These are phyloP conservation scores for Fusarium nematophilum DNA, from an alignment of 2,329 filamentous ascomycete genomes.

Conservation along the genomic window DNA sequence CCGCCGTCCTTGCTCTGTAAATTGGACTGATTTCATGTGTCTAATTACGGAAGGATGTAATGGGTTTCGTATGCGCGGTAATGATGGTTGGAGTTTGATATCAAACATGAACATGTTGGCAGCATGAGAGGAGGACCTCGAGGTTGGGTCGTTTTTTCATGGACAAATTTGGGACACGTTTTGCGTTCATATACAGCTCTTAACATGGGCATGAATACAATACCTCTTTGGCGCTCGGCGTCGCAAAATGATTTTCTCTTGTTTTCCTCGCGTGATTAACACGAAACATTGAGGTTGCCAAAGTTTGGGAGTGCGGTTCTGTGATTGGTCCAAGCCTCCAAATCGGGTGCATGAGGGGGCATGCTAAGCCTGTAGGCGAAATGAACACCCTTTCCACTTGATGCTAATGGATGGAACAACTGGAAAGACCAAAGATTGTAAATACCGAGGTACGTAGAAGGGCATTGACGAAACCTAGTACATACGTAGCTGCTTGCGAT, in stretches of 20 bases:
- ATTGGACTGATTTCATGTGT: conserved; percentile 17
- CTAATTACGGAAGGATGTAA: conserved; percentile 35
- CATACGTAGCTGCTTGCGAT: too few relatives aligned
- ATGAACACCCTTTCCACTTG: conserved; percentile 13
- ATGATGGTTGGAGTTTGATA: conserved; percentile 42
- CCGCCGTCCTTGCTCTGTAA: conserved; percentile 64
- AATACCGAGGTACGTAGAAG: background rate
- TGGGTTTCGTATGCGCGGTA: conserved; percentile 38
- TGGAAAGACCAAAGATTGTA: background rate
- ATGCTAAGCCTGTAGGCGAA: conserved; percentile 23
- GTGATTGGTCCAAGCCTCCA: conserved; percentile 25
- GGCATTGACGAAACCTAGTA: too few relatives aligned
- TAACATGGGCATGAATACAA: conserved; percentile 42
- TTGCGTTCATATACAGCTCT: conserved; percentile 42
- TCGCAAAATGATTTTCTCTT: conserved; percentile 1
- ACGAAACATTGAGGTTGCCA: conserved; percentile 10
- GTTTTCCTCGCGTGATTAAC: background rate
- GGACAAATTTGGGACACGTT: conserved; percentile 43
- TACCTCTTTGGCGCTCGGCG: conserved; percentile 36
- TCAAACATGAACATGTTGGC: conserved; percentile 32
- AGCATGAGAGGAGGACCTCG: conserved; percentile 34
- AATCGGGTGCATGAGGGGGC: conserved; percentile 20
- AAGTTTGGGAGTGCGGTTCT: background rate
- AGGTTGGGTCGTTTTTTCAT: conserved; percentile 36
- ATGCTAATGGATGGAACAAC: background rate